Evolutionary conservation across 257 asterid genomes (phyloP).

Genomic region (Datura wrightii): DNA sequence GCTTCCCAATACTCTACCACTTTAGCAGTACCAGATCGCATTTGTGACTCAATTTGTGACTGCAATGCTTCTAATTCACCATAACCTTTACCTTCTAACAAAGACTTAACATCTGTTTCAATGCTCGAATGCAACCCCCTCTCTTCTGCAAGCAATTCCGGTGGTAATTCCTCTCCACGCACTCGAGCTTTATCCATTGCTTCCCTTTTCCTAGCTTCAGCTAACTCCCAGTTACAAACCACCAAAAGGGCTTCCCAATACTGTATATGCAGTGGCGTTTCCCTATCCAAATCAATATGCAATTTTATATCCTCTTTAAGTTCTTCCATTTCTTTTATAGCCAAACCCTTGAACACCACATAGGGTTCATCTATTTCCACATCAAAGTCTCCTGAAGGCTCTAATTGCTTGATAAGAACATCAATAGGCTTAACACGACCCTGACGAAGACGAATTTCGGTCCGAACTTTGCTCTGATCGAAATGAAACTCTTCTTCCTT

Average conservation of each 20-base stretch:
- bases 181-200: constrained; percentile 92
- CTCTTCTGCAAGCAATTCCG: constrained; percentile 83
- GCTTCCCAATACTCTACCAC: constrained; percentile 97
- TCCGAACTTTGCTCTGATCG: constrained; percentile 92
- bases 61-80: constrained; percentile 64
- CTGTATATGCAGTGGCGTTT: constrained; percentile 75
- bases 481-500: constrained; percentile 99
- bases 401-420: constrained; percentile 82
- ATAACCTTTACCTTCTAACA: constrained; percentile 71
- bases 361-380: constrained; percentile 90
- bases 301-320: constrained; percentile 89
- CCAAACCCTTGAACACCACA: constrained; percentile 88
- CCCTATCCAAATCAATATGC: constrained; percentile 91
- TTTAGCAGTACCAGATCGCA: constrained; percentile 93
- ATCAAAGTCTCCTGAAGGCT: constrained; percentile 83
- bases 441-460: constrained; percentile 93
- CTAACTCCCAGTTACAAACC: constrained; percentile 91
- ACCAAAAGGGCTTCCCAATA: constrained; percentile 96
- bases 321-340: constrained; percentile 90
- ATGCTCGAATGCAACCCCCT: constrained; percentile 84
- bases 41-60: constrained; percentile 79
- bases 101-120: constrained; percentile 80
- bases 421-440: constrained; percentile 96
- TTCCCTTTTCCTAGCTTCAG: constrained; percentile 85
- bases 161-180: constrained; percentile 84